Conservation (phyloP, 2,329 filamentous ascomycete genomes). For the Colletotrichum shisoi region DNA sequence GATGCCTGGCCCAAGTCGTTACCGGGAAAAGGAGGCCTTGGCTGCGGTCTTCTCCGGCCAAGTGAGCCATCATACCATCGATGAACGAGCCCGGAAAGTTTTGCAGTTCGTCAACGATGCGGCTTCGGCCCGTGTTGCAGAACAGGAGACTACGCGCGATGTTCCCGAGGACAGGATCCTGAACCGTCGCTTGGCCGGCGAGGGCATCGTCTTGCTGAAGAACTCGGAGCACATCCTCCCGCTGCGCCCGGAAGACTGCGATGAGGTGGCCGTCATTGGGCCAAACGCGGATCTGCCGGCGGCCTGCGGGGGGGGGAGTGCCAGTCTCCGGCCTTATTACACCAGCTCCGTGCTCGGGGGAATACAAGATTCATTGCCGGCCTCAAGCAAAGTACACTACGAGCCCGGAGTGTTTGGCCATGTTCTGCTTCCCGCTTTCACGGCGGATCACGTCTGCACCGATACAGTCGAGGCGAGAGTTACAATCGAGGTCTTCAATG, state of each 20-base stretch:
- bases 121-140: conserved; percentile 60
- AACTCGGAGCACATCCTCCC: conserved; percentile 72
- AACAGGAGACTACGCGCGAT: conserved; percentile 63
- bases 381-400: conserved; percentile 59
- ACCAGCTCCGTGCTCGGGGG: conserved; percentile 77
- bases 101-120: conserved; percentile 66
- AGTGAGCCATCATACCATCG: conserved; percentile 61
- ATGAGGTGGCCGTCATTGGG: conserved; percentile 61
- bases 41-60: conserved; percentile 65
- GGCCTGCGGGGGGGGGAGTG: conserved; percentile 71
- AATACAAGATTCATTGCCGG: conserved; percentile 62
- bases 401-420: conserved; percentile 66
- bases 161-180: conserved; percentile 69
- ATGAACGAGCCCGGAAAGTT: conserved; percentile 64
- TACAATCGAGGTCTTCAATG: conserved; percentile 68
- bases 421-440: conserved; percentile 66
- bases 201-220: conserved; percentile 76
- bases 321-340: conserved; percentile 68
- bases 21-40: conserved; percentile 59
- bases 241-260: conserved; percentile 60
- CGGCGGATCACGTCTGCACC: conserved; percentile 58
- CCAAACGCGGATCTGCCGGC: conserved; percentile 65
- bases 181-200: conserved; percentile 70
- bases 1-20: conserved; percentile 65
- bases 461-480: conserved; percentile 66